Base-by-base conservation (phyloP, 441 rosid genomes). In the Euphorbia schlechtendalii region DNA sequence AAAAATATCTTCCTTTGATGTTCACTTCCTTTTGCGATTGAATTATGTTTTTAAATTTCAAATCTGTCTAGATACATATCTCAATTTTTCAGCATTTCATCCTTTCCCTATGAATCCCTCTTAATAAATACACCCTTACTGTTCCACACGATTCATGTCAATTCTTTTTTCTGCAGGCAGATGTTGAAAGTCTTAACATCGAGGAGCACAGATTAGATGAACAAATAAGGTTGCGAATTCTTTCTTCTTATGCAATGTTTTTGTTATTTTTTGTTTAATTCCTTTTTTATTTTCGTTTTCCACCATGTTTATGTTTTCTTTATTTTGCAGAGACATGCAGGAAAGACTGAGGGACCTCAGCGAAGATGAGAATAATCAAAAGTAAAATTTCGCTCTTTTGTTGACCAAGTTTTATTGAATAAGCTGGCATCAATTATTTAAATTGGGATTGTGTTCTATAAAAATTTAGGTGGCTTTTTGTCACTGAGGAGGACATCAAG, bases 401-500 rank as follows among this genome's bases (percentile, higher is more conserved):
- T 21, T 30, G 36, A 22, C 27, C 25, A 22, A 66, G 24, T 41
- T 63, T 46, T 17, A 8, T 3, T 48, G 25, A 15, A 25, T 72
- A 43, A 21, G 22, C 15, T 30, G 11, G 22, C 8, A 56, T 5
- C 61, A 38, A 17, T 15, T 43, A 54, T 68, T 38, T 71, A 51
- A 70, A 56, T 62, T 46, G 27, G 34, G 53, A 36, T 21, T 73
- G 55, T 67, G 52, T 66, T 70, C 58, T 63, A 2, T 65, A 55
- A 43, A 60, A 51, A 71, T 58, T 57, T 66, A 95, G 99, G 90
- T 84, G 88, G 84, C 90, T 95, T 77, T 95, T 91, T 78, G 87
- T 95, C 74, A 86, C 98, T 2, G 96, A 95, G 83, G 96, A 95
- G 41, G 99, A 91, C 76, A 89, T 95, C 76, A 91, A 89, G 86